Evolutionary conservation across 1,139 yeast species (phyloP), one percentile per base, ranked within the genome.

Genomic region (Cylindricascospora bacillispora): DNA sequence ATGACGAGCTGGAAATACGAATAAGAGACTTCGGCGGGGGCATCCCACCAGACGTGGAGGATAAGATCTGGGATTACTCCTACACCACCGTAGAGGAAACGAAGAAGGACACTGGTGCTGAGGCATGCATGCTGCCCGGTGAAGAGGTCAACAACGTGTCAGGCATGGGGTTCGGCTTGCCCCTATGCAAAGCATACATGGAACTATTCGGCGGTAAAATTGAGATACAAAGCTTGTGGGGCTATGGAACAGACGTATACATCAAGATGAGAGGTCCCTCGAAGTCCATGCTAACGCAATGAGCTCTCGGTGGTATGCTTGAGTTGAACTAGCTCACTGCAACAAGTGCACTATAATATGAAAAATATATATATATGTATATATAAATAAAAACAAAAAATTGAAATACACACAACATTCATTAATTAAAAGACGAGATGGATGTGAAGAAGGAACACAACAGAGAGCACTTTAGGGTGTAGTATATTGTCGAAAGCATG

Each of bases 141-240:
- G 65, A 60, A 22, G 80, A 77, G 1, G 76, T 78, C 0, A 72
- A 77, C 44, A 67, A 73, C 5, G 82, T 85, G 20, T 95, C 95
- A 0, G 98, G 98, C 0, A 78, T 89, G 81, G 98, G 98, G 1
- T 86, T 83, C 49, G 98, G 98, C 0, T 57, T 86, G 31, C 97
- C 97, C 1, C 60, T 86, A 37, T 81, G 89, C 58, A 70, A 71
- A 46, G 77, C 80, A 0, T 77, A 77, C 44, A 70, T 76, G 22
- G 77, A 71, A 47, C 65, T 74, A 46, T 75, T 76, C 48, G 75
- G 74, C 24, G 97, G 97, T 1, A 70, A 67, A 54, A 65, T 86
- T 38, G 75, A 77, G 24, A 63, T 86, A 22, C 93, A 85, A 50
- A 74, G 80, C 19, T 73, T 83, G 39, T 69, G 71, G 54, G 94